A percentile compares a stretch with the other conserved stretches of the same genome.
Conservation (phyloP, 768 basidiomycete genomes). For the Suillus discolor region DNA sequence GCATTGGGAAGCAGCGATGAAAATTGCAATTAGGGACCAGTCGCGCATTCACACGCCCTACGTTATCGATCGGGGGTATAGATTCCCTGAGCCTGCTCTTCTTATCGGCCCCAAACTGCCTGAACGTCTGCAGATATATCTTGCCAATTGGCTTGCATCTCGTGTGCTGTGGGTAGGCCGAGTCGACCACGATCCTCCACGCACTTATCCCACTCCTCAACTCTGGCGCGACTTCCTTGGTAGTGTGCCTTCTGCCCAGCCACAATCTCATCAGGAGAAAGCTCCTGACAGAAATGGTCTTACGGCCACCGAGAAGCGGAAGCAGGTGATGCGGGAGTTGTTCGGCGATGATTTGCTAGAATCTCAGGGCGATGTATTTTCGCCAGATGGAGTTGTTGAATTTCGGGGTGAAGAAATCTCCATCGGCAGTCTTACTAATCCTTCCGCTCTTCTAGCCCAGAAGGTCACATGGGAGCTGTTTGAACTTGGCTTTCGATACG, state of each 20-base stretch:
- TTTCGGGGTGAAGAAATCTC: not conserved
- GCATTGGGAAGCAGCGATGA: conserved; percentile 7
- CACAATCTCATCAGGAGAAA: not conserved
- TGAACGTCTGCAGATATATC: not conserved
- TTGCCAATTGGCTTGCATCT: conserved; percentile 9
- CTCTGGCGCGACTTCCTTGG: conserved; percentile 3
- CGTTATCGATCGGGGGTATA: not conserved
- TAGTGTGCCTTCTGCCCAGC: conserved; percentile 1
- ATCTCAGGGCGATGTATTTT: not conserved
- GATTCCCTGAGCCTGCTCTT: conserved; percentile 2
- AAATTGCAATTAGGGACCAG: not conserved
- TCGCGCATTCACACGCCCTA: not conserved
- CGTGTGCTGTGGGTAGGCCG: not conserved
- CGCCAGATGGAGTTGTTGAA: not conserved
- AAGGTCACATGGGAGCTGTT: conserved; percentile 24
- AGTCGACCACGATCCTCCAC: not conserved
- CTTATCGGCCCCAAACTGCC: not conserved
- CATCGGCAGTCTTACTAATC: not conserved
- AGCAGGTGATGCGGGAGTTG: conserved; percentile 5
- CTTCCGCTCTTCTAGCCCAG: conserved; percentile 2
- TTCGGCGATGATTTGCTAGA: conserved; percentile 8
- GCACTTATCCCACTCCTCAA: conserved; percentile 9
- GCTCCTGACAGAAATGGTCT: not conserved
- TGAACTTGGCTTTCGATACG: conserved; percentile 22
- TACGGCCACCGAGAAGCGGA: not conserved